Base-by-base conservation (phyloP, 2,329 filamentous ascomycete genomes). In the Alternaria viburni region DNA sequence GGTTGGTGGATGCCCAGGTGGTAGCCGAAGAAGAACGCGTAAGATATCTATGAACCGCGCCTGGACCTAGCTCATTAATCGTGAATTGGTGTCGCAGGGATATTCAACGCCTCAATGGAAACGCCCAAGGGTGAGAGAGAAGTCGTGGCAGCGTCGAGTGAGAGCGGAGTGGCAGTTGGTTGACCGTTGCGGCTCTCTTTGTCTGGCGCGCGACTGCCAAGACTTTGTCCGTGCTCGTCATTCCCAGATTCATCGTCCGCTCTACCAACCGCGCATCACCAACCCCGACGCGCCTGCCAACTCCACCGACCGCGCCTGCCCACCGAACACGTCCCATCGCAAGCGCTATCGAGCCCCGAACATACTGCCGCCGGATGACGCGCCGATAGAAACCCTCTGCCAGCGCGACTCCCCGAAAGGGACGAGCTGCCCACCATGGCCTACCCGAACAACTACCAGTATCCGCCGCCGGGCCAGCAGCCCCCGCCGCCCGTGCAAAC, bases 401-500 rank as follows among this genome's bases (percentile, higher is more conserved):
- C 68, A 61, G 68, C 67, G 68, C 70, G 69, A 62, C 62, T 66
- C 65, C 70, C 69, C 70, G 59, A 58, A 58, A 68, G 71, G 69
- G 68, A 66, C 58, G 66, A 67, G 69, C 69, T 69, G 72, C 73
- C 70, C 73, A 68, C 57, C 70, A 79, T 79, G 77, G 73, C 76
- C 57, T 67, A 75, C 62, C 70, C 64, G 10, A 70, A 76, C 62
- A 70, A 76, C 69, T 70, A 72, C 64, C 72, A 79, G 64, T 74
- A 77, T 26, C 67, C 68, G 65, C 71, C 66, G 23, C 64, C 69
- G 46, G 67, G 62, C 58, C 69, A 68, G 65, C 74, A 76, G 54
- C 69, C 72, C 15, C 72, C 74, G 68, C 76, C 72, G 62, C 77
- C 70, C 30, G 76, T 78, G 50, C 79, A 79, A 66, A 77, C 75